Evolutionary conservation across 352 stramenopile genomes (phyloP), one percentile per base, ranked within the genome.

Genomic region (Globisporangium iwayamae): DNA sequence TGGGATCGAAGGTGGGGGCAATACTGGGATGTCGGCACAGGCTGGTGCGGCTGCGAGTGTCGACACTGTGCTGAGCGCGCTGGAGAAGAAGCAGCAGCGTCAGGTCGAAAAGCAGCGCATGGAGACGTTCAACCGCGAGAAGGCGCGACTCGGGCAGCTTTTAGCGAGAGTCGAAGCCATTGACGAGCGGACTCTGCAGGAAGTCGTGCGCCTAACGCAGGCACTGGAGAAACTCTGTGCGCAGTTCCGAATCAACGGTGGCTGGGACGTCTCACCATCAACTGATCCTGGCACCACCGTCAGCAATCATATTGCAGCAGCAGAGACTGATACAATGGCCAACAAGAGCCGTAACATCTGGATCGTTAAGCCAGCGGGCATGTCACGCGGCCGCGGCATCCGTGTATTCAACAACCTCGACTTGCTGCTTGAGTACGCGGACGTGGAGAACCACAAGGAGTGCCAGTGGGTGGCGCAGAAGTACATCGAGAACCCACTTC

Each of bases 311-410:
- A 51, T 16, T n/a, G 58, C 34, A 0, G 48, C 45, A 11, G 16
- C 65, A 22, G 43, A 48, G n/a, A 22, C 2, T 18, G 43, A 48
- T 5, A 10, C 43, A 22, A 11, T 52, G 1, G 60, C 69, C 1
- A 75, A 52, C 39, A 61, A 65, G 9, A 88, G 78, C 41, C 67
- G 76, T 25, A 98, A 98, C 66, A 78, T 98, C 28, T 98, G 93
- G 93, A 98, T 98, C 68, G 91, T 97, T 41, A 98, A 98, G 74
- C 93, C 93, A 1, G 90, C 86, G 6, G 86, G 84, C 2, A 89
- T 93, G 73, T 96, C 85, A 9, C 81, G 89, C 25, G 87, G 87
- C 3, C 79, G 89, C 25, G 87, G 92, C 10, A 98, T 98, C 53
- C 80, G 77, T 38, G 91, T 93, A 14, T 97, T 97, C 67, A 89